Evolutionary conservation across 768 basidiomycete species (phyloP).

Genomic region (Dioszegia aurantiaca): DNA sequence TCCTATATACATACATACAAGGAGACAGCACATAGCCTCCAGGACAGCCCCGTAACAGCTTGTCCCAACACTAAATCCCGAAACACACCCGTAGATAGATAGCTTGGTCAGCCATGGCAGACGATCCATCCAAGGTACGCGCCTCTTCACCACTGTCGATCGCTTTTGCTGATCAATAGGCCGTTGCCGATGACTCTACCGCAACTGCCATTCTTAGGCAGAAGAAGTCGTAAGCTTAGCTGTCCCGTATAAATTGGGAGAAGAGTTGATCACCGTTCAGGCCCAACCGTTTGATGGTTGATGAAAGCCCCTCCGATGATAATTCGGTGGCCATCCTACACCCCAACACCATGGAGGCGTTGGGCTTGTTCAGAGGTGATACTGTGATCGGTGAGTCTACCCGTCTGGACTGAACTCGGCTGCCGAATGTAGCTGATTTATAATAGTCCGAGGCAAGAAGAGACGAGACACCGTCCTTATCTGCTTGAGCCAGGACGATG

Average conservation of each 20-base stretch:
- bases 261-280: slow-evolving; percentile 55
- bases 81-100: too few species aligned
- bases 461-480: slow-evolving; percentile 96
- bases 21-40: neutral
- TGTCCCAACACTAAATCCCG: too few species aligned
- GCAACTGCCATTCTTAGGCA: slow-evolving; percentile 93
- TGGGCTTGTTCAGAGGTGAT: slow-evolving; percentile 89
- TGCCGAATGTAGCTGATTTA: slow-evolving; percentile 8
- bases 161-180: slow-evolving; percentile 17
- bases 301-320: slow-evolving; percentile 89
- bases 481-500: slow-evolving; percentile 89
- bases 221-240: slow-evolving; percentile 83
- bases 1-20: neutral
- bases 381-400: slow-evolving; percentile 81
- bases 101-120: slow-evolving; percentile 19
- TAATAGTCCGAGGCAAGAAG: slow-evolving; percentile 78
- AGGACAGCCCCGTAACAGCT: neutral
- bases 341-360: slow-evolving; percentile 91
- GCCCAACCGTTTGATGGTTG: slow-evolving; percentile 95
- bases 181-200: slow-evolving; percentile 52
- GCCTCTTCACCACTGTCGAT: neutral
- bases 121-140: slow-evolving; percentile 33
- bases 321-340: slow-evolving; percentile 98
- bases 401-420: neutral
- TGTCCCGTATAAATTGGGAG: slow-evolving; percentile 8